These are phyloP conservation scores for Russula lepida DNA, from an alignment of 768 basidiomycete genomes.

Conservation along the genomic window DNA sequence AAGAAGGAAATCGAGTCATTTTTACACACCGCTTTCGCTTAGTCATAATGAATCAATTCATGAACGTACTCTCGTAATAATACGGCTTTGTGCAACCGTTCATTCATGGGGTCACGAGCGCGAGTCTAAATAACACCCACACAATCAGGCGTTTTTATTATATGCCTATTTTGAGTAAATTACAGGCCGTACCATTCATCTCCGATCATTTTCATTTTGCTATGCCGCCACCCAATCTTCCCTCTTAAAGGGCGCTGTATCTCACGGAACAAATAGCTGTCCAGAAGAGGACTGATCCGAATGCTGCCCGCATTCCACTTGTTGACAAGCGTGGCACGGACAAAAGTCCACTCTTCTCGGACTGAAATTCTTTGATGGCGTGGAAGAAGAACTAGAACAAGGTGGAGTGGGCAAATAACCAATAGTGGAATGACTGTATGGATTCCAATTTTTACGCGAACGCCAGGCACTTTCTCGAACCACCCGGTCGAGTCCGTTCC, in stretches of 20 bases:
- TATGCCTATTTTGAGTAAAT: constrained; percentile 9
- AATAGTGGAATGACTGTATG: neutral
- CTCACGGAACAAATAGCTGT: neutral
- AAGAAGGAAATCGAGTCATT: constrained; percentile 87
- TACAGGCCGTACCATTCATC: neutral
- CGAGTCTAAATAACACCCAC: neutral
- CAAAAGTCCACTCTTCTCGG: neutral
- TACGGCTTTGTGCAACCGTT: neutral
- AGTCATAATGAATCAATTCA: neutral
- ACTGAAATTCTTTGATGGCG: neutral
- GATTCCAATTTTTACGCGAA: constrained; percentile 10
- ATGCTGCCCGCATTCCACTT: no score
- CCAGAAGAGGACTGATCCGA: neutral
- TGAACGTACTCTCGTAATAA: neutral
- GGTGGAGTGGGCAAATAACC: neutral
- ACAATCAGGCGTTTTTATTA: neutral
- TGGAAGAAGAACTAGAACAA: neutral
- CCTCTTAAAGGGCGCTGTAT: neutral
- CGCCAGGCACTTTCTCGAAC: constrained; percentile 9
- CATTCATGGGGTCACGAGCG: neutral
- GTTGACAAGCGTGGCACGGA: neutral
- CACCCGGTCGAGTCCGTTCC: neutral
- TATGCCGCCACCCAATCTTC: neutral
- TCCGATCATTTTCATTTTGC: neutral
- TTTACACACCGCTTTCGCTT: constrained; percentile 50